These are phyloP conservation scores for Yarrowia sp. DNA, from an alignment of 805 yeast genomes.

Conservation along the genomic window DNA sequence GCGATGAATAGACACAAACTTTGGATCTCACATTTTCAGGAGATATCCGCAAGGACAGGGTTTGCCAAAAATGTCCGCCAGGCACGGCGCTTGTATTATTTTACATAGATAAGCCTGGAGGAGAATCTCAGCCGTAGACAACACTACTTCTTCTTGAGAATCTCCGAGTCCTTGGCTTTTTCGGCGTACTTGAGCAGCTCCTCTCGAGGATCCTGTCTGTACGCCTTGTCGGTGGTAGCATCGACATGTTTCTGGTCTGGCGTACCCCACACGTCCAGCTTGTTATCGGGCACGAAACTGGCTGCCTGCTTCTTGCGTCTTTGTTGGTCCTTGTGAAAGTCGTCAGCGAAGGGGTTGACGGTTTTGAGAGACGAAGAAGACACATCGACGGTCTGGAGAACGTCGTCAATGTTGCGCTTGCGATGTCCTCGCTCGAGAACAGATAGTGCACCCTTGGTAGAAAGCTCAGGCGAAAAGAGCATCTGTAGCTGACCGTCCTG, in stretches of 20 bases:
- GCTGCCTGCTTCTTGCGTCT: slow-evolving; percentile 22
- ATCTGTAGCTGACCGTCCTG: slow-evolving; percentile 35
- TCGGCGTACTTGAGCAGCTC: slow-evolving; percentile 38
- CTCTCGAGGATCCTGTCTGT: slow-evolving; percentile 40
- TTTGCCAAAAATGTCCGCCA: too few species aligned
- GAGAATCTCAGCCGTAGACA: too few species aligned
- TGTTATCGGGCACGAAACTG: slow-evolving; percentile 31
- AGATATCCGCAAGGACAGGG: too few species aligned
- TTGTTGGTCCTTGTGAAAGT: slow-evolving; percentile 25
- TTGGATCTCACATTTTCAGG: too few species aligned
- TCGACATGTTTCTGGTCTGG: slow-evolving; percentile 33
- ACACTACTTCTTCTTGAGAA: not conserved
- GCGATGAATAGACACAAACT: too few species aligned
- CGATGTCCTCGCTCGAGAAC: slow-evolving; percentile 35
- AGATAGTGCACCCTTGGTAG: slow-evolving; percentile 36
- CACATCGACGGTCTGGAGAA: slow-evolving; percentile 32
- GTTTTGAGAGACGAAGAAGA: slow-evolving; percentile 27
- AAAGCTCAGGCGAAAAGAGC: slow-evolving; percentile 36
- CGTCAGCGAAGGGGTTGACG: slow-evolving; percentile 36
- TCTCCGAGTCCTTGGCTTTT: slow-evolving; percentile 31
- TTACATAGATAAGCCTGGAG: too few species aligned
- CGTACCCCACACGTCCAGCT: slow-evolving; percentile 33
- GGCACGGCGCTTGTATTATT: too few species aligned
- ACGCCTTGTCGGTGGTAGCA: slow-evolving; percentile 29
- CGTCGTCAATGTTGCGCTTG: slow-evolving; percentile 39